Base-by-base conservation (phyloP, 106 monocot genomes). In the Allium sativum region DNA sequence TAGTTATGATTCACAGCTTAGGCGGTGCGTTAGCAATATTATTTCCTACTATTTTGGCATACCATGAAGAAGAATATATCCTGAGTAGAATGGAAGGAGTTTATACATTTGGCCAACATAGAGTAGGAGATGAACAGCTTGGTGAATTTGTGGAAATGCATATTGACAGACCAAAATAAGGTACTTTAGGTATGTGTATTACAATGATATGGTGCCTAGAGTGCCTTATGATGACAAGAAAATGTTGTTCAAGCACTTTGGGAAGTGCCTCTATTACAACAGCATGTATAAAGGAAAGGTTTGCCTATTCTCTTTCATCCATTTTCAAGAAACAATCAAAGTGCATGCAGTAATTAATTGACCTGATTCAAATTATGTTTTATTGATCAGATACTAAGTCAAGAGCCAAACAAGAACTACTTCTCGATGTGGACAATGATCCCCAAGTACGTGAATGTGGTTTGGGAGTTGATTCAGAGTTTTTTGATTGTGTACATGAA, bases 91-190 rank as follows among this genome's bases (percentile, higher is more conserved):
- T 94, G 55, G 75, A 68, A 13, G 89, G 75, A 3, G 78, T 94
- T n/a, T 86, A 89, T 59, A 94, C 93, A 3, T 89, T 75, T 52
- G 89, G 93, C 19, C 93, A 94, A 76, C 93, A 89, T 0, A 75
- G 93, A 54, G 93, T 94, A 0, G 93, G 93, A 9, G 76, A 94
- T 53, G 52, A 2, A 42, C 43, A 67, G 60, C 70, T 93, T 15
- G 93, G 71, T 8, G 55, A 58, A 50, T 84, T 76, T 61, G 72
- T 65, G 12, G 70, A 66, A 59, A 31, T 51, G 18, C 18, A 51
- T 10, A 51, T 81, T 3, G 51, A 64, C 40, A 10, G 41, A 5
- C 16, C 4, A 53, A 12, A 0, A 77, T 62, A 43, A 77, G 72
- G 59, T 88, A 93, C 56, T 70, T 67, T n/a, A 57, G 93, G 50